These are phyloP conservation scores for Hypholoma fasciculare DNA, from an alignment of 768 basidiomycete genomes.

Conservation along the genomic window DNA sequence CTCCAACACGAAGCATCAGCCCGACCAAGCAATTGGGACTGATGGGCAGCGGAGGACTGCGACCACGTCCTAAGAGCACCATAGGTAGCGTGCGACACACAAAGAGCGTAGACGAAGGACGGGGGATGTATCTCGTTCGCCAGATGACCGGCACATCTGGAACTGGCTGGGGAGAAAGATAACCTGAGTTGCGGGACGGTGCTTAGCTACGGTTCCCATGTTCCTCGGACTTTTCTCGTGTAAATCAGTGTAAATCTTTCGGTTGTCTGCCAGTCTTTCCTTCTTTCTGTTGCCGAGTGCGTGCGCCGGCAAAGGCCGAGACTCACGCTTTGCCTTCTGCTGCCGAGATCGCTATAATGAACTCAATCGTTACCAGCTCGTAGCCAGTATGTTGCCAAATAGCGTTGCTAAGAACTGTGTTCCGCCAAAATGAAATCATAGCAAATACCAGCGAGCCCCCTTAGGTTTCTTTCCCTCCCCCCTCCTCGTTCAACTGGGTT, in stretches of 20 bases:
- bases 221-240: conserved; percentile 6
- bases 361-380: neutral
- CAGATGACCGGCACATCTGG: conserved; percentile 67
- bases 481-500: conserved; percentile 10
- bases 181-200: neutral
- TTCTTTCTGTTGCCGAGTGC: neutral
- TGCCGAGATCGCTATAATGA: neutral
- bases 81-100: conserved; percentile 60
- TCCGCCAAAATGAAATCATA: neutral
- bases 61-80: conserved; percentile 77
- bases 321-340: neutral
- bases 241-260: neutral
- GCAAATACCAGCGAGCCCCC: neutral
- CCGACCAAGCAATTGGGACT: conserved; percentile 69
- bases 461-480: neutral
- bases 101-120: conserved; percentile 67
- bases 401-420: conserved; percentile 6
- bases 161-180: conserved; percentile 10
- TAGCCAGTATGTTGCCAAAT: conserved; percentile 1
- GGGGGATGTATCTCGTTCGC: conserved; percentile 74
- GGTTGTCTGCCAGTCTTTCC: no score
- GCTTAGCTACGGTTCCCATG: neutral
- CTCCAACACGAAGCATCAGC: conserved; percentile 71
- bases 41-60: conserved; percentile 31
- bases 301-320: neutral